Base-by-base conservation (phyloP, 1,284 basidiomycete genomes). In the Cryptococcus maquisensis region DNA sequence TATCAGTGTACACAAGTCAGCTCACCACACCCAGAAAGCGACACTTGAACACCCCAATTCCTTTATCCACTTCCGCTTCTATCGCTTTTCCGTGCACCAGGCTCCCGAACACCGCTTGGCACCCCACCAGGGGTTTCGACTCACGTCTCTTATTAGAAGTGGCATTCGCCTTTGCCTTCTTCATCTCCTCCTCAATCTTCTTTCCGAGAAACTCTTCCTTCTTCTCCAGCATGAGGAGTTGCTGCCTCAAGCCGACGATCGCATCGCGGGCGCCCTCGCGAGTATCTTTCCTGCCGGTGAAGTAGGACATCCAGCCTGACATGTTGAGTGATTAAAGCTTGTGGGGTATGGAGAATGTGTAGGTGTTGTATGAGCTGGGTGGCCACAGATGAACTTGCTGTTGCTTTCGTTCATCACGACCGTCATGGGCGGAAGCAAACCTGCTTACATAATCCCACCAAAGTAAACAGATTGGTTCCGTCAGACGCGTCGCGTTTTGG, bases 171-270 rank as follows among this genome's bases (percentile, higher is more conserved):
- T 84, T 88, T 24, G 96, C 96, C 79, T 93, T 96, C 81, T 85
- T 86, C 67, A 85, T 68, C 74, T 98, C 95, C 60, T 97, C 93
- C 41, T 96, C 92, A 66, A 98, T 92, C 86, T 96, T 94, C 83
- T 90, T 93, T 81, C 89, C 86, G 62, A 98, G 80, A 77, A 90
- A 82, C 77, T 98, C 94, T 80, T 98, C 96, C 81, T 97, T 97
- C 90, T 98, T 99, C 83, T 98, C 93, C 65, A 98, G 86, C 85
- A 97, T 88, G 76, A 94, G 84, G 60, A 94, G 82, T 73, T 93
- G 88, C 77, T 91, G 86, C 66, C 92, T 83, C 65, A 95, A 81
- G 35, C 79, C 81, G 57, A 95, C 87, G 73, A 95, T 95, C 46
- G 92, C 88, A 72, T 92, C 88, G 65, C 90, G 82, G 36, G 90